Conservation (phyloP, 2,329 filamentous ascomycete genomes). For the Pestalotiopsis sp. region DNA sequence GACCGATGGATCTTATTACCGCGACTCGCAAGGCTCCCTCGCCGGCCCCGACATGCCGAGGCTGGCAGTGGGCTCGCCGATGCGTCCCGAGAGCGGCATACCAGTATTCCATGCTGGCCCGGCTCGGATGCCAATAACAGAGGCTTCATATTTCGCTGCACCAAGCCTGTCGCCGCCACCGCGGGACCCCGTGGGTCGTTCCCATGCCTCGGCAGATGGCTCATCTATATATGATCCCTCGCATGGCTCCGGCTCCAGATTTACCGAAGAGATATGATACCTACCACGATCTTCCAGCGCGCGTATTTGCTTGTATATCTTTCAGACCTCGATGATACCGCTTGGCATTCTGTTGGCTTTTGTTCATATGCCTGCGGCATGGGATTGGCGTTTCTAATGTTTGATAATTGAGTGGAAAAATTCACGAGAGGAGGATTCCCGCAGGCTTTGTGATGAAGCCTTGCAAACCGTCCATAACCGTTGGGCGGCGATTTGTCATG, state of each 20-base stretch:
- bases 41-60: slow-evolving; percentile 36
- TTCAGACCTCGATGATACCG: slow-evolving; percentile 28
- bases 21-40: slow-evolving; percentile 53
- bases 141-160: slow-evolving; percentile 51
- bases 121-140: slow-evolving; percentile 63
- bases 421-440: slow-evolving; percentile 16
- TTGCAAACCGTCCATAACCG: not conserved
- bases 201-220: slow-evolving; percentile 38
- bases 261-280: slow-evolving; percentile 43
- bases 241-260: slow-evolving; percentile 39
- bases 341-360: slow-evolving; percentile 24
- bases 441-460: not conserved
- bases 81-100: slow-evolving; percentile 63
- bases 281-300: slow-evolving; percentile 16
- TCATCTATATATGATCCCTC: slow-evolving; percentile 28
- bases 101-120: slow-evolving; percentile 69
- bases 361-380: slow-evolving; percentile 26
- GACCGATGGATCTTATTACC: slow-evolving; percentile 56
- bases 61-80: slow-evolving; percentile 58
- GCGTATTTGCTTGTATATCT: slow-evolving; percentile 20
- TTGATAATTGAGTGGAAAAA: slow-evolving; percentile 21
- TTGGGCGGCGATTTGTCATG: slow-evolving; percentile 9
- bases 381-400: slow-evolving; percentile 28
- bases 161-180: slow-evolving; percentile 30
- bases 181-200: slow-evolving; percentile 40